Evolutionary conservation across 768 basidiomycete species (phyloP), one percentile per base, ranked within the genome.

Genomic region (Boletus rex-veris): DNA sequence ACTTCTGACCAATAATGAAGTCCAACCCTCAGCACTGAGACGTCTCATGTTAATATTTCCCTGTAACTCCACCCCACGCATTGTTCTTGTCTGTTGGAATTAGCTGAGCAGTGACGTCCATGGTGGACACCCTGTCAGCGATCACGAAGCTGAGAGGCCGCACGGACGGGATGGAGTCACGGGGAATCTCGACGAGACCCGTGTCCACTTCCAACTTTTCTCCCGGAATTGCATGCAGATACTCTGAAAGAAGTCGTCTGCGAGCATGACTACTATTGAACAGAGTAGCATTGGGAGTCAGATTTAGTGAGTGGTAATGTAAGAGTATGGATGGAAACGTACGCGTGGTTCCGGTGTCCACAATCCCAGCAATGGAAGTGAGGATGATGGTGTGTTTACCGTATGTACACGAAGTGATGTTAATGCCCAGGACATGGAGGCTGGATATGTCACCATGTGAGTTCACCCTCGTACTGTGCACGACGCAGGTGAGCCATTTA

Each of bases 321-420:
- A n/a, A 14, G 6, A 16, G 12, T 37, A 16, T 6, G 7, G 31
- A 10, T n/a, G 21, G 16, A 38, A 44, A 47, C 61, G 4, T 55
- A 65, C 61, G 55, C 10, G 61, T 62, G 26, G 65, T 64, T 24
- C 66, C 67, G 16, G 58, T 62, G 44, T 70, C 69, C 43, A 70
- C 64, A 16, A 69, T 63, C 12, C 66, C 69, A 28, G 69, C 64
- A 16, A 50, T 50, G 10, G 64, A 64, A 15, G 45, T 35, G 2
- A 53, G 43, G 15, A 70, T 61, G 24, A 61, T 15, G 5, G 43
- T 40, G 12, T 44, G 30, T 6, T 10, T 16, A 35, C 63, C 63
- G 30, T 56, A 67, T 10, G 60, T 57, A 1, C 18, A 21, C 7
- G 14, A 51, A 10, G 59, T 63, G 37, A 70, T 45, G 33, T 70